Conservation (phyloP, 352 stramenopile genomes). For the Globisporangium emineosum region DNA sequence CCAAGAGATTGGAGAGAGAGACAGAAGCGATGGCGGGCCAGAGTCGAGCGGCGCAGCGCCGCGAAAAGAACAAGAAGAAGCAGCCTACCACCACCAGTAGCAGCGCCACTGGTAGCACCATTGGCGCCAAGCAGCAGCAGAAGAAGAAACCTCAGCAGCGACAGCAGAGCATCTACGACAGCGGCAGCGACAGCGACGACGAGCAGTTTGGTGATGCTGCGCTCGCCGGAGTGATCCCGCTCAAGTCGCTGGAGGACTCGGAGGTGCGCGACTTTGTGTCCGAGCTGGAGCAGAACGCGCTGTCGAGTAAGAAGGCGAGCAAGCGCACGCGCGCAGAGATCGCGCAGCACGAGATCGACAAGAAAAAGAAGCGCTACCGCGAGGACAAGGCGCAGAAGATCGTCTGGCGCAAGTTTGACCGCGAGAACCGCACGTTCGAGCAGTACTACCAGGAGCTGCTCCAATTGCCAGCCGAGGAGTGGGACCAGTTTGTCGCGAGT, state of each 20-base stretch:
- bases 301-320: conserved; percentile 26
- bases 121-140: conserved; percentile 5
- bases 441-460: conserved; percentile 81
- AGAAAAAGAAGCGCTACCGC: conserved; percentile 56
- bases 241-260: conserved; percentile 65
- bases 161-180: conserved; percentile 19
- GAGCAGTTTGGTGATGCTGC: conserved; percentile 24
- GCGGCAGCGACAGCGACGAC: conserved; percentile 43
- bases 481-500: conserved; percentile 70
- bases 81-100: neutral
- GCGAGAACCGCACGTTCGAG: conserved; percentile 80
- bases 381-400: conserved; percentile 80
- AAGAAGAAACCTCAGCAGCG: conserved; percentile 4
- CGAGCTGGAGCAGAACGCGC: conserved; percentile 36
- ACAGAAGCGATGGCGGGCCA: conserved; percentile 27
- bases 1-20: neutral
- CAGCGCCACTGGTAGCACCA: neutral
- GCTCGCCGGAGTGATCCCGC: conserved; percentile 34
- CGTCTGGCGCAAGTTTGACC: conserved; percentile 86
- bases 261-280: conserved; percentile 61
- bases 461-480: conserved; percentile 67
- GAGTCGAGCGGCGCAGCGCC: conserved; percentile 39
- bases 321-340: conserved; percentile 56
- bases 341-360: conserved; percentile 49
- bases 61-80: conserved; percentile 43